phyloP scores from a whole-genome alignment of 2,329 filamentous ascomycete genomes.

The Xenoacremonium recifei region DNA sequence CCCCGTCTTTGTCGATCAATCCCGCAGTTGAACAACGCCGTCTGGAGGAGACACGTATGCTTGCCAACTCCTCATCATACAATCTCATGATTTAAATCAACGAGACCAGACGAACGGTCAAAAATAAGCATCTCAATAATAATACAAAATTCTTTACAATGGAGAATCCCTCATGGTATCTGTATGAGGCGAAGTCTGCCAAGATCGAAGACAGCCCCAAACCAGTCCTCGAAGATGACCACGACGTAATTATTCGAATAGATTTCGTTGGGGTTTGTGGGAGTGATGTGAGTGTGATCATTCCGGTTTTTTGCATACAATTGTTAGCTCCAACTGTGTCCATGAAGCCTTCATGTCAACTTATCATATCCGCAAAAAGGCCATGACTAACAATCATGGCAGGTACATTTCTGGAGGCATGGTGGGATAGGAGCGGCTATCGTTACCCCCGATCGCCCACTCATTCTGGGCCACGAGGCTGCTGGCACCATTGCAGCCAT shows the following conservation, averaged over 20 bases:
- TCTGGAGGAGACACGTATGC: too few species aligned
- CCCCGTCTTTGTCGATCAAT: too few species aligned
- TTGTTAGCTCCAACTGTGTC: too few species aligned
- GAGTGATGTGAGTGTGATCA: slow-evolving; percentile 24
- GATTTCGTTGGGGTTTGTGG: slow-evolving; percentile 27
- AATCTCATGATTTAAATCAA: too few species aligned
- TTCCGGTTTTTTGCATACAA: too few species aligned
- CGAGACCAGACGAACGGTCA: too few species aligned
- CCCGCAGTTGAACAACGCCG: too few species aligned
- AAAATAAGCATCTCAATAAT: too few species aligned
- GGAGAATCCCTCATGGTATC: slow-evolving; percentile 20
- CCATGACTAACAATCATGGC: background rate
- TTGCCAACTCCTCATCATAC: too few species aligned
- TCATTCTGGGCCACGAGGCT: slow-evolving; percentile 70
- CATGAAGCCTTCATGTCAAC: too few species aligned
- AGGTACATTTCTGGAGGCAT: slow-evolving; percentile 84
- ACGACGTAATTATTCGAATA: slow-evolving; percentile 23
- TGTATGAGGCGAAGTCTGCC: slow-evolving; percentile 20
- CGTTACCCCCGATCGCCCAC: slow-evolving; percentile 75
- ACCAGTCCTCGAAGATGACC: slow-evolving; percentile 21
- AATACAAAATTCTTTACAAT: too few species aligned
- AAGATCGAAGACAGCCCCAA: slow-evolving; percentile 17
- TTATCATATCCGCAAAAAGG: background rate
- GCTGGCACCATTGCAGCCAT: slow-evolving; percentile 73
- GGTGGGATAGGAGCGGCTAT: slow-evolving; percentile 71